Base-by-base conservation (phyloP, 371 early-diverging fungal genomes). In the Haplosporangium sp. region DNA sequence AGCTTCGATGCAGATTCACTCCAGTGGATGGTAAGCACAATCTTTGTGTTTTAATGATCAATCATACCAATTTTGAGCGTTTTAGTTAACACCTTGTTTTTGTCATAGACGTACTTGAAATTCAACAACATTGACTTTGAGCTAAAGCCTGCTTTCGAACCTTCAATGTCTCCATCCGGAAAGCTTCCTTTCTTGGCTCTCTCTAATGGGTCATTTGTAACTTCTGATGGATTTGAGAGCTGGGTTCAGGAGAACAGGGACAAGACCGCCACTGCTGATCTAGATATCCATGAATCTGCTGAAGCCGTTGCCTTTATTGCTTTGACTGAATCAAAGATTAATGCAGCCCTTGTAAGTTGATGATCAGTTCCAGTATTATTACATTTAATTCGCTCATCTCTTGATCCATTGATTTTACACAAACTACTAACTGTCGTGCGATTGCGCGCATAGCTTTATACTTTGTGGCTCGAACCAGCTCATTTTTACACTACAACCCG, bases 1-100 rank as follows among this genome's bases (percentile, higher is more conserved):
- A 81, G 82, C 72, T 81, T 81, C 65, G 82, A 81, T 35, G 82
- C 72, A 2, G 82, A 81, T 19, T 81, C 82, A 10, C 82, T 81
- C 66, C 71, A 74, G 42, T 81, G 82, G 82, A 81, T 81, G 75
- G 82, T 62, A 75, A 50, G 65, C 27, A 27, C 27, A 27, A 27
- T 57, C 42, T 34, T 19, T 56, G n/a, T 11, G 27, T 48, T 17
- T 42, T 0, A 17, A 7, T 20, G 15, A 20, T 20, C 45, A 39
- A 42, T 9, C 13, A 38, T 13, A 9, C 27, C 27, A 27, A 27
- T 27, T 27, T 27, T 27, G 27, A 7, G 15, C 50, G 7, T n/a
- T 3, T 50, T 50, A n/a, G 50, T 50, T 50, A 50, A 50, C 50
- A n/a, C 50, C 55, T 34, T 6, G 8, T 13, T 53, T 45, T 61